These are phyloP conservation scores for Penicillium argentinense DNA, from an alignment of 495 filamentous ascomycete species.

Conservation along the genomic window DNA sequence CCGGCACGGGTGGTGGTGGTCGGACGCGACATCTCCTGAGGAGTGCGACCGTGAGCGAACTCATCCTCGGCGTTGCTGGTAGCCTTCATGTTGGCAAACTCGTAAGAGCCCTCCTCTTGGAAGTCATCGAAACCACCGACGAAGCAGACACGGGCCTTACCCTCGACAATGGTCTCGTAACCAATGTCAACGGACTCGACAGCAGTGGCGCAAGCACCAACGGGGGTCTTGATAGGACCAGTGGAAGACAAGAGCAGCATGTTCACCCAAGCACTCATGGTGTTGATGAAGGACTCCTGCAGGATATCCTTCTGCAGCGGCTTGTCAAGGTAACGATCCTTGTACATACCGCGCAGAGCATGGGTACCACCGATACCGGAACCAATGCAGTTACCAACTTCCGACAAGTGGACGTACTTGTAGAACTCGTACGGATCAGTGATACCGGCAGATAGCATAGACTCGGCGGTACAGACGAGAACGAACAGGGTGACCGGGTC, in stretches of 20 bases:
- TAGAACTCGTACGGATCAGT: constrained; percentile 99
- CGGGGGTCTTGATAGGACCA: constrained; percentile 97
- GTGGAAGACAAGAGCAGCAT: constrained; percentile 97
- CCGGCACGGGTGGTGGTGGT: constrained; percentile 95
- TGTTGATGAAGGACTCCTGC: constrained; percentile 99
- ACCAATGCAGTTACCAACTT: constrained; percentile 97
- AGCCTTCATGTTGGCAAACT: constrained; percentile 99
- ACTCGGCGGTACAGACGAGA: constrained; percentile 88
- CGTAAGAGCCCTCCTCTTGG: constrained; percentile 97
- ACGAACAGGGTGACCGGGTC: constrained; percentile 95
- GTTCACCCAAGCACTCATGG: constrained; percentile 99
- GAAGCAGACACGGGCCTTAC: constrained; percentile 94
- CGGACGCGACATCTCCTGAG: constrained; percentile 95
- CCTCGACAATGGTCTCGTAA: constrained; percentile 96
- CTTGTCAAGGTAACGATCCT: constrained; percentile 93
- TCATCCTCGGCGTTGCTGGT: constrained; percentile 97
- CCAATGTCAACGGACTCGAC: constrained; percentile 97
- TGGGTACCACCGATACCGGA: constrained; percentile 94
- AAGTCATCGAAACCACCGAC: constrained; percentile 99
- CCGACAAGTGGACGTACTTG: constrained; percentile 97
- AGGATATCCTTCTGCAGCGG: constrained; percentile 99
- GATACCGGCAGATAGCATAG: constrained; percentile 88
- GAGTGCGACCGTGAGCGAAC: constrained; percentile 91
- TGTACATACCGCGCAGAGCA: constrained; percentile 96
- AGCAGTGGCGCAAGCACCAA: constrained; percentile 95